Conservation (phyloP, 805 yeast genomes). For the Yarrowia keelungensis region DNA sequence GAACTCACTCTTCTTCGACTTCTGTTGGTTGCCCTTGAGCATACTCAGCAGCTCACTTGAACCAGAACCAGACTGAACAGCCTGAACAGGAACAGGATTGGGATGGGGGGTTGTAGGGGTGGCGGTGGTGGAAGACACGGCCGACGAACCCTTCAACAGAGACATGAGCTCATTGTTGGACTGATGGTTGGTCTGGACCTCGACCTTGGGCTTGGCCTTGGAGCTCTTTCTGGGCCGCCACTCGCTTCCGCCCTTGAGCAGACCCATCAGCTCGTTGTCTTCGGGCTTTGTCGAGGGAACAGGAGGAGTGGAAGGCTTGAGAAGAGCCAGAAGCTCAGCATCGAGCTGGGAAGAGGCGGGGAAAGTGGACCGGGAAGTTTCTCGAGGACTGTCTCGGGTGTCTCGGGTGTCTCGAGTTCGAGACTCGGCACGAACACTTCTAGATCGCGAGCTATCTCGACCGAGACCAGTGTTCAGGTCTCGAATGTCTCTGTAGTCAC, state of each 20-base stretch:
- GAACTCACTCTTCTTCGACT: background rate
- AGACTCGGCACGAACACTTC: background rate
- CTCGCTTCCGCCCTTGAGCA: conserved; percentile 26
- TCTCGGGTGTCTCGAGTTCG: background rate
- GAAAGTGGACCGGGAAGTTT: background rate
- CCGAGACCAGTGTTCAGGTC: background rate
- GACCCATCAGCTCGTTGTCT: conserved; percentile 26
- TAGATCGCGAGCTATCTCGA: background rate
- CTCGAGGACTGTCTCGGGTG: background rate
- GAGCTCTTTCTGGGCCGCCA: conserved; percentile 11
- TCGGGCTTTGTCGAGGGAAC: background rate
- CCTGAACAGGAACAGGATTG: background rate
- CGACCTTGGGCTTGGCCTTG: conserved; percentile 9
- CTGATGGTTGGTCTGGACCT: background rate
- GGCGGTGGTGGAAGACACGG: conserved; percentile 10
- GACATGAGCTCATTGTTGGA: conserved; percentile 20
- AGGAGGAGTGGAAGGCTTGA: conserved; percentile 8
- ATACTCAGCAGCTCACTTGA: conserved; percentile 12
- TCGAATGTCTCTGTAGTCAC: background rate
- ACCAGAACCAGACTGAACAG: background rate
- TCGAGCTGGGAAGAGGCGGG: background rate
- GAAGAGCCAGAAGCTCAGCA: conserved; percentile 20
- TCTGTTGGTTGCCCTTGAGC: conserved; percentile 20
- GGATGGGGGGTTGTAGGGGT: background rate
- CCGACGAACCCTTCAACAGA: conserved; percentile 6